Evolutionary conservation across 1,139 yeast genomes (phyloP).

Genomic region (Suzukiozyma palmioleophila): DNA sequence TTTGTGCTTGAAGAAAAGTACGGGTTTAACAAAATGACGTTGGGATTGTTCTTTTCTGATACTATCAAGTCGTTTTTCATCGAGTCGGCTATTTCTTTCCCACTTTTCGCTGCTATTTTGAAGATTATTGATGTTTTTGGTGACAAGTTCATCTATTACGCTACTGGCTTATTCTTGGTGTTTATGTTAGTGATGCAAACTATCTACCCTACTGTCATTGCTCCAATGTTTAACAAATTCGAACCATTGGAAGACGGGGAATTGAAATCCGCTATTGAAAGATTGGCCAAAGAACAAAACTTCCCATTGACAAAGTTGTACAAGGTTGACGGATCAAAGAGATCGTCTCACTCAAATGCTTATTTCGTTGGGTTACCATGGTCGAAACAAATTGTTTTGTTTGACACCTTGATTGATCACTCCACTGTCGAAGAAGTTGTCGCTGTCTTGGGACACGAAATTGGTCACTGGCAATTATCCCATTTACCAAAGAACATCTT

Average conservation of each 20-base stretch:
- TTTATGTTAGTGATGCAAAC: constrained; percentile 73
- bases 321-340: constrained; percentile 91
- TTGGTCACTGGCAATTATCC: constrained; percentile 93
- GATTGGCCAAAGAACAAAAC: constrained; percentile 64
- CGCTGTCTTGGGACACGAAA: constrained; percentile 94
- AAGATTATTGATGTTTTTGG: constrained; percentile 80
- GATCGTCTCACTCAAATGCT: constrained; percentile 95
- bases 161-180: constrained; percentile 65
- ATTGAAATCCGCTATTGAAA: constrained; percentile 75
- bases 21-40: constrained; percentile 87
- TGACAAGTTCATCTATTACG: constrained; percentile 72
- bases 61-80: constrained; percentile 56
- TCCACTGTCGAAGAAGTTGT: constrained; percentile 77
- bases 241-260: constrained; percentile 90
- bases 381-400: constrained; percentile 91
- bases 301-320: constrained; percentile 84
- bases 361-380: constrained; percentile 94
- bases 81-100: constrained; percentile 59
- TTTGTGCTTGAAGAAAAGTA: constrained; percentile 88
- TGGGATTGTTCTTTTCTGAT: constrained; percentile 68
- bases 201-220: constrained; percentile 75
- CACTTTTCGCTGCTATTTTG: constrained; percentile 69
- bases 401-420: constrained; percentile 82
- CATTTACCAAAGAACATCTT: constrained; percentile 73
- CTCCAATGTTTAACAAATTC: constrained; percentile 87